Evolutionary conservation across 2,329 filamentous ascomycete genomes (phyloP), one percentile per base, ranked within the genome.

Genomic region (Aspergillus floridensis): DNA sequence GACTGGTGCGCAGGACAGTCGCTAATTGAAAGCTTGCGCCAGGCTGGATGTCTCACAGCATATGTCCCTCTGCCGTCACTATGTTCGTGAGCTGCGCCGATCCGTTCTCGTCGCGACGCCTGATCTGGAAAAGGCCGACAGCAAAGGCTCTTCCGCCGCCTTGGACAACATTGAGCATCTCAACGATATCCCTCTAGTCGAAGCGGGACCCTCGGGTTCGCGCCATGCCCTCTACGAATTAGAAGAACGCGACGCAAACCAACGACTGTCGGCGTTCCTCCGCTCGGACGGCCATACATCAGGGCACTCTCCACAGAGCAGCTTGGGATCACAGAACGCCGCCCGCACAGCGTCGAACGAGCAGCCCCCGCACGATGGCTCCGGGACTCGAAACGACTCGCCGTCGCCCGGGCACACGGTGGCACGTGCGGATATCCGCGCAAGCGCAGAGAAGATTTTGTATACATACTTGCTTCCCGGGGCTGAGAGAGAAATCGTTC

Each of bases 1-100:
- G n/a, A n/a, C 22, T 32, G 7, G 44, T 24, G 26, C 44, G 8
- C 14, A 38, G 32, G 11, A 12, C 35, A 11, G 7, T 35, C 38
- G 46, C 63, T 66, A 65, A 68, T 50, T 16, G 22, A 32, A 10
- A 32, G 29, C 47, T 50, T 22, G 26, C 32, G 48, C 14, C 69
- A 98, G 93, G 95, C 92, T 99, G 69, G 95, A 99, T 87, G 95
- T 99, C 61, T 93, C 95, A 16, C 95, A 99, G 74, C 95, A 99
- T 79, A 97, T 98, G 89, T 96, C 93, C 22, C 84, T 99, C 59
- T 99, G 80, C 75, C 90, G 96, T 53, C 92, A 98, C 77, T 99
- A 97, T 79, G 95, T 99, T 21, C 91, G 95, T 71, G 93, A 97
- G 77, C 84, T 99, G 57, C 90, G 95, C 66, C 86, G 95, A 65